Conservation (phyloP, 1,284 basidiomycete species). For the Tilletiopsis washingtonensis region DNA sequence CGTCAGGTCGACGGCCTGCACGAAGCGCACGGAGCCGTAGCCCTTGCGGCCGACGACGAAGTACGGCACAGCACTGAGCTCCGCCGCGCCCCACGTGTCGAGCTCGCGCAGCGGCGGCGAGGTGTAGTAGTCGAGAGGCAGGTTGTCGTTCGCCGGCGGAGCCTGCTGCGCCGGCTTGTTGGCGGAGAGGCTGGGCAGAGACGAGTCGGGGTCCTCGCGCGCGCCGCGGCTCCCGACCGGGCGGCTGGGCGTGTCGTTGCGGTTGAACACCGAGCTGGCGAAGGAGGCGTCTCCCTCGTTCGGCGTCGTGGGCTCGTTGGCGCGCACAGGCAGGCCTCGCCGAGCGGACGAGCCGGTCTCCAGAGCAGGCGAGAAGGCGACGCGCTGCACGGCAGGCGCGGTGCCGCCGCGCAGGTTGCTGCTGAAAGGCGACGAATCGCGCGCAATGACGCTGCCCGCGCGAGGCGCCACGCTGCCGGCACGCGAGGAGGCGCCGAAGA, state of each 20-base stretch:
- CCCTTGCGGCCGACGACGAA: conserved; percentile 83
- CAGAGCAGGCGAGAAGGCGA: conserved; percentile 38
- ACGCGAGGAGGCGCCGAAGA: not conserved
- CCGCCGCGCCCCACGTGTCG: conserved; percentile 40
- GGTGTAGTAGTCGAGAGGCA: conserved; percentile 26
- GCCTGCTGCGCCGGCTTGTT: not conserved
- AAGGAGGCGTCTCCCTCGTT: too few species aligned
- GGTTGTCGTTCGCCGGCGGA: not conserved
- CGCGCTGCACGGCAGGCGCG: conserved; percentile 10
- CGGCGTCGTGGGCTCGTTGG: too few species aligned
- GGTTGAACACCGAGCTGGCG: too few species aligned
- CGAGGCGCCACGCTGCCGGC: not conserved
- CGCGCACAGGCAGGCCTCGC: too few species aligned
- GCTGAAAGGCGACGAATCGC: not conserved
- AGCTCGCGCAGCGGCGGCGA: conserved; percentile 32
- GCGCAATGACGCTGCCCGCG: too few species aligned
- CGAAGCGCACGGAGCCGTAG: conserved; percentile 81
- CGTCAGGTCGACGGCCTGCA: conserved; percentile 80
- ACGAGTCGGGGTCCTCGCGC: too few species aligned
- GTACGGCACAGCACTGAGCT: conserved; percentile 61
- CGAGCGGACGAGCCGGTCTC: too few species aligned
- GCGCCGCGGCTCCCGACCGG: too few species aligned
- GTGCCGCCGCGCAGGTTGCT: not conserved
- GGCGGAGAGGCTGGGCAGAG: too few species aligned
- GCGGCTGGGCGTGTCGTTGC: too few species aligned